phyloP scores from a whole-genome alignment of 73 alveolate genomes.

The Paraurostyla sp. region DNA sequence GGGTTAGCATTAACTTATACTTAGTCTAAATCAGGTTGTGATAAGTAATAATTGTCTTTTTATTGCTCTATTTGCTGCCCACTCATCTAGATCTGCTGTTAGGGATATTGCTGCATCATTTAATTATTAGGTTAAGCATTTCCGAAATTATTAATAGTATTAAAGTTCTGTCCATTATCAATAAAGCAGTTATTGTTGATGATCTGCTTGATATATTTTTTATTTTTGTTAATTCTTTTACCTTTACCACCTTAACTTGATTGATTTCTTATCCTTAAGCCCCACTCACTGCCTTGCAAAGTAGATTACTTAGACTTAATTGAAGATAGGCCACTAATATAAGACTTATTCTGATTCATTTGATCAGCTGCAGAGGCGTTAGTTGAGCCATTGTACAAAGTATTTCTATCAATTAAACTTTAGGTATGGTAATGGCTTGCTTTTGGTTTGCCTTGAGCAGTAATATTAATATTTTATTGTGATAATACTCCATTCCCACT shows the following conservation, averaged over 20 bases:
- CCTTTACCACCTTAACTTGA: neutral
- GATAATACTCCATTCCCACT: no score
- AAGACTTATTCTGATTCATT: neutral
- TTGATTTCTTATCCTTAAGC: constrained; percentile 26
- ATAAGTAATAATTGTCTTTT: no score
- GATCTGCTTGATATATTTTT: constrained; percentile 18
- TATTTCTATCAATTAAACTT: constrained; percentile 11
- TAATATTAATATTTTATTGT: no score
- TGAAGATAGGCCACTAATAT: constrained; percentile 9
- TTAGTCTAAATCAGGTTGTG: no score
- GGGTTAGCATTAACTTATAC: no score
- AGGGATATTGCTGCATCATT: neutral
- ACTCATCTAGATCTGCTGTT: no score
- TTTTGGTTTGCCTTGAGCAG: neutral
- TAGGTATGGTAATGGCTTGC: constrained; percentile 14
- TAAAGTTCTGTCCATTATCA: neutral
- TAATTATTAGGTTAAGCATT: neutral
- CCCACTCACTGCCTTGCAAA: neutral
- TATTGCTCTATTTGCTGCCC: no score
- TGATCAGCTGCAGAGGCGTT: constrained; percentile 19
- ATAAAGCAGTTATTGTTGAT: constrained; percentile 29
- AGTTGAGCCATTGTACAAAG: constrained; percentile 20
- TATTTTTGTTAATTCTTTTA: constrained; percentile 3
- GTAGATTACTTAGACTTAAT: neutral
- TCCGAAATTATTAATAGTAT: neutral